phyloP scores from a whole-genome alignment of 2,329 filamentous ascomycete genomes.

The Stagonosporopsis rhizophila region DNA sequence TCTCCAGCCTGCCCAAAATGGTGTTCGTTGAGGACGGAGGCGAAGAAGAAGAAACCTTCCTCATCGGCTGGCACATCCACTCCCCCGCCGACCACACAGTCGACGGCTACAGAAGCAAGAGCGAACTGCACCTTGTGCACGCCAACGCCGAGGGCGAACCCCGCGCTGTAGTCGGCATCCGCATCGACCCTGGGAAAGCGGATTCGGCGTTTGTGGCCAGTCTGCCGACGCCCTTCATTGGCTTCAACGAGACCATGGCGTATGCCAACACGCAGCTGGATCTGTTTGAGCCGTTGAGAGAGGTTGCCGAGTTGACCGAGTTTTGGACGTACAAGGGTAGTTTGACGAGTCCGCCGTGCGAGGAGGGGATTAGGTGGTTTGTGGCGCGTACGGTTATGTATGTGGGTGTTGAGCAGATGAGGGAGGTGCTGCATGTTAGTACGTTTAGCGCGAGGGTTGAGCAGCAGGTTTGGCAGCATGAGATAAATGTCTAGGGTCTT shows the following conservation, averaged over 20 bases:
- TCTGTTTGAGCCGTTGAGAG: background rate
- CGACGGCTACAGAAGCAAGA: background rate
- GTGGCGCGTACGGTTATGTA: background rate
- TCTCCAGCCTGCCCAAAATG: background rate
- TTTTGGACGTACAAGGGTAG: background rate
- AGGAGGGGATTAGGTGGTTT: background rate
- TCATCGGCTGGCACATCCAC: background rate
- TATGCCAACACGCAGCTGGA: background rate
- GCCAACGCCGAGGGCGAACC: background rate
- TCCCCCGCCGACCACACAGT: background rate
- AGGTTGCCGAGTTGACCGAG: background rate
- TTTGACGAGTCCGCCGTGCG: background rate
- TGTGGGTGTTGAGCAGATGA: background rate
- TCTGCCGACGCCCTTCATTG: background rate
- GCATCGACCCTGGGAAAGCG: background rate
- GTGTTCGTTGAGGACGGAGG: background rate
- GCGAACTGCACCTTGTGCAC: background rate
- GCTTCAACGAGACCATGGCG: background rate
- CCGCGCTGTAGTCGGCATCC: background rate
- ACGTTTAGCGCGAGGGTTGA: background rate
- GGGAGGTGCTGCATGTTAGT: background rate
- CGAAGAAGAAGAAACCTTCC: background rate
- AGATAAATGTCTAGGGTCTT: background rate
- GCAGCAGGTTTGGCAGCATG: conserved; percentile 1
- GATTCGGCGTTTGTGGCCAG: background rate